Base-by-base conservation (phyloP, 371 early-diverging fungal species). In the Mucor mucedo region DNA sequence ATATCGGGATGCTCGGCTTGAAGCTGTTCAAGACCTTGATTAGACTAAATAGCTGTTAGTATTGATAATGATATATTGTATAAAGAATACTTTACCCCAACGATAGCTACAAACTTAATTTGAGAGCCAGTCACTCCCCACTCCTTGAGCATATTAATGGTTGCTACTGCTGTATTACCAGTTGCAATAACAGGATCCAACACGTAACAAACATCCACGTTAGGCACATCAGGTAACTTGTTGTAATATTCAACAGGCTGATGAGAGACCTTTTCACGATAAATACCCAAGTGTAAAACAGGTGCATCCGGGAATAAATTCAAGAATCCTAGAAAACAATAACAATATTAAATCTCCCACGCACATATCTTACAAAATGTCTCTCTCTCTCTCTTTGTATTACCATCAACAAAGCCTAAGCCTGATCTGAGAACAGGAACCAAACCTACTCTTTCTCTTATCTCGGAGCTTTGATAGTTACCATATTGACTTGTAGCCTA, bases 201-300 rank as follows among this genome's bases (percentile, higher is more conserved):
- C 11, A 95, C 86, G 63, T 88, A 76, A 47, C 92, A 93, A 21
- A 85, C 62, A 59, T 93, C 90, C 4, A 91, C 82, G 32, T 82
- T 77, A 57, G 89, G 90, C 4, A 69, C 66, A 29, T 72, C 64
- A 5, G 95, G 95, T 32, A 95, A 74, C 72, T 95, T 95, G 79
- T 95, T 95, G 82, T 93, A 95, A 74, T 95, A 95, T 70, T 95
- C 95, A n/a, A 95, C 94, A 5, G 95, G 95, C 61, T 89, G 87
- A 48, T 92, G 76, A 3, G 94, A 89, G 3, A 82, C 58, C 77
- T 91, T 89, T 75, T 95, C 95, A 62, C 95, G 80, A 77, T 87
- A 95, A 32, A 94, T 71, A 16, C 95, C 95, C 32, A 95, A 65
- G 74, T 94, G 95, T 52, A 87, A 84, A 21, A 93, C 85, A 47